Percentiles rank a stretch among this genome's conserved stretches.
phyloP scores from a whole-genome alignment of 78 protist species.

The Chrysochromulina tobinii region DNA sequence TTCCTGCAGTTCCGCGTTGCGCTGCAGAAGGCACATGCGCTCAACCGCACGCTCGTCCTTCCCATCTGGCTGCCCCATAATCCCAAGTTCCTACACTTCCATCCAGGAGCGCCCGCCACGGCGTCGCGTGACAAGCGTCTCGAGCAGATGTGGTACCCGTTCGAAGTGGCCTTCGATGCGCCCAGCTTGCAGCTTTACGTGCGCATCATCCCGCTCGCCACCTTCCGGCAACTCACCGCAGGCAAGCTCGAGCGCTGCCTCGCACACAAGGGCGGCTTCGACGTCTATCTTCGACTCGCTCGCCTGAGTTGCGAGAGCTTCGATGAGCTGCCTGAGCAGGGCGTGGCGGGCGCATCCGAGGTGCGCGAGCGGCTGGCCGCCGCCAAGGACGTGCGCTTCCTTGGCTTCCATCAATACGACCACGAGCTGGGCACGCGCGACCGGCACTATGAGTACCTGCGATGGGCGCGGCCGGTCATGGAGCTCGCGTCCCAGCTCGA shows the following conservation, averaged over 20 bases:
- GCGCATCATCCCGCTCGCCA: background rate
- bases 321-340: too few relatives aligned
- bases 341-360: too few relatives aligned
- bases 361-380: too few relatives aligned
- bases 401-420: background rate
- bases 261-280: background rate
- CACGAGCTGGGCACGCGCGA: background rate
- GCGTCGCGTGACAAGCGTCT: background rate
- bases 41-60: background rate
- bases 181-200: background rate
- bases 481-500: background rate
- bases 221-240: background rate
- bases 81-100: constrained; percentile 4
- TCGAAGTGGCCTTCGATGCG: background rate
- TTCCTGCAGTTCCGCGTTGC: constrained; percentile 10
- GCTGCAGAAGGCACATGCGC: background rate
- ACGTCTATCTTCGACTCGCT: too few relatives aligned
- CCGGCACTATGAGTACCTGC: background rate
- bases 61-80: constrained; percentile 24
- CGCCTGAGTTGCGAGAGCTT: too few relatives aligned
- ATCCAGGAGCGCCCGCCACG: background rate
- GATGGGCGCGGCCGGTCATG: background rate
- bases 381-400: background rate
- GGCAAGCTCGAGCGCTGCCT: constrained; percentile 4
- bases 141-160: background rate